These are phyloP conservation scores for Xerocomus brunneocitrinus DNA, from an alignment of 768 basidiomycete genomes.

Conservation along the genomic window DNA sequence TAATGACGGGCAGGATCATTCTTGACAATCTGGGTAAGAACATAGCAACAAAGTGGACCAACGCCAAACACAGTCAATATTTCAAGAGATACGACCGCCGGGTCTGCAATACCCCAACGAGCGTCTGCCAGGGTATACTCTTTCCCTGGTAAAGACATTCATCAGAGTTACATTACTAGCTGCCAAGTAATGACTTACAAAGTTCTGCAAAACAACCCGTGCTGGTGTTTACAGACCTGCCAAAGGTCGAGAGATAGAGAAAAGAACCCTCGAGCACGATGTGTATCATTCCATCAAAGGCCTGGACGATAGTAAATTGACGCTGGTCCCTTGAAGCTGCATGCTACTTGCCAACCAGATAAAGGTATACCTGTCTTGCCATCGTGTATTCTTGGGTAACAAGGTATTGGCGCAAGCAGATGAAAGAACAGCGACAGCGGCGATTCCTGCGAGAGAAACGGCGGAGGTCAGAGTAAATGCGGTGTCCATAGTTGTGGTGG, in stretches of 20 bases:
- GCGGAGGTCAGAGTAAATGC: conserved; percentile 60
- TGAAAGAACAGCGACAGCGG: conserved; percentile 46
- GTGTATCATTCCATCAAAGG: conserved; percentile 79
- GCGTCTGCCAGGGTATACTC: conserved; percentile 79
- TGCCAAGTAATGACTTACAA: conserved; percentile 44
- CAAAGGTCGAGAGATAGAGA: conserved; percentile 72
- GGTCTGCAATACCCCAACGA: conserved; percentile 77
- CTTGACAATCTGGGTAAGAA: conserved; percentile 59
- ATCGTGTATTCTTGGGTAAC: conserved; percentile 58
- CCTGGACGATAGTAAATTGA: conserved; percentile 34
- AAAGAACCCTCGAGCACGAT: conserved; percentile 78
- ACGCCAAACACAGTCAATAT: conserved; percentile 73
- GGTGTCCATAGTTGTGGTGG: conserved; percentile 16
- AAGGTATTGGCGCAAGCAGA: conserved; percentile 48
- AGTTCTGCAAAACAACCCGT: conserved; percentile 65
- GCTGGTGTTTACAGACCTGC: conserved; percentile 65
- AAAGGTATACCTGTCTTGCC: conserved; percentile 66
- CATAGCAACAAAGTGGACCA: conserved; percentile 70
- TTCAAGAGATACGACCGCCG: conserved; percentile 78
- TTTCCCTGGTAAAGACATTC: conserved; percentile 48
- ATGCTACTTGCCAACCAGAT: conserved; percentile 63
- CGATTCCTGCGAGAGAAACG: conserved; percentile 59
- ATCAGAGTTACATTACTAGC: background rate
- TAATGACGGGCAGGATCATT: conserved; percentile 55
- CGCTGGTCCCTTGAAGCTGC: background rate